Conservation (phyloP, 495 filamentous ascomycete genomes). For the Halenospora varia region DNA sequence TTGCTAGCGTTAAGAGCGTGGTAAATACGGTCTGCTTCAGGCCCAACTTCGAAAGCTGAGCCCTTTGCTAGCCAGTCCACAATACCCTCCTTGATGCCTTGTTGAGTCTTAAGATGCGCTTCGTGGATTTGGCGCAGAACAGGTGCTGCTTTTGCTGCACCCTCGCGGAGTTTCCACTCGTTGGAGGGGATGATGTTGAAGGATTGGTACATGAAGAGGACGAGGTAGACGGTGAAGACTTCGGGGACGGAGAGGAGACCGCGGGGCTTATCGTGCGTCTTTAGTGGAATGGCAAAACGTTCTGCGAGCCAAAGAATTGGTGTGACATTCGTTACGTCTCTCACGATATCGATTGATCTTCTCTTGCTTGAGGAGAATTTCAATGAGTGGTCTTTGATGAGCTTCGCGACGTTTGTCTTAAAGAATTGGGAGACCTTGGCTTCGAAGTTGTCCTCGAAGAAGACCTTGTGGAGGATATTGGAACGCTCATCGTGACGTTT, state of each 20-base stretch:
- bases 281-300: conserved; percentile 70
- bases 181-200: conserved; percentile 46
- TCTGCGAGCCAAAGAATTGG: conserved; percentile 69
- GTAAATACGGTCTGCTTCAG: conserved; percentile 38
- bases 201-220: conserved; percentile 56
- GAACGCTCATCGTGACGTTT: conserved; percentile 31
- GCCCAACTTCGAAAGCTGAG: conserved; percentile 34
- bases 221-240: conserved; percentile 67
- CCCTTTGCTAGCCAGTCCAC: conserved; percentile 35
- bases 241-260: conserved; percentile 74
- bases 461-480: conserved; percentile 31
- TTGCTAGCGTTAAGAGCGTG: conserved; percentile 64
- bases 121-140: conserved; percentile 45
- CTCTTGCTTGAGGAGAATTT: conserved; percentile 25
- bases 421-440: conserved; percentile 32
- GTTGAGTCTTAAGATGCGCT: conserved; percentile 40
- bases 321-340: conserved; percentile 55
- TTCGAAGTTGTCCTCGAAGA: conserved; percentile 38
- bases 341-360: conserved; percentile 37
- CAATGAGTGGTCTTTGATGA: conserved; percentile 33
- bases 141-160: conserved; percentile 54
- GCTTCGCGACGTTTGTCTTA: conserved; percentile 26
- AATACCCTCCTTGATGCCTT: conserved; percentile 57
- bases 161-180: conserved; percentile 55
- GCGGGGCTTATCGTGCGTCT: conserved; percentile 59